Evolutionary conservation across 495 filamentous ascomycete species (phyloP).

Genomic region (Oidiodendron maius): DNA sequence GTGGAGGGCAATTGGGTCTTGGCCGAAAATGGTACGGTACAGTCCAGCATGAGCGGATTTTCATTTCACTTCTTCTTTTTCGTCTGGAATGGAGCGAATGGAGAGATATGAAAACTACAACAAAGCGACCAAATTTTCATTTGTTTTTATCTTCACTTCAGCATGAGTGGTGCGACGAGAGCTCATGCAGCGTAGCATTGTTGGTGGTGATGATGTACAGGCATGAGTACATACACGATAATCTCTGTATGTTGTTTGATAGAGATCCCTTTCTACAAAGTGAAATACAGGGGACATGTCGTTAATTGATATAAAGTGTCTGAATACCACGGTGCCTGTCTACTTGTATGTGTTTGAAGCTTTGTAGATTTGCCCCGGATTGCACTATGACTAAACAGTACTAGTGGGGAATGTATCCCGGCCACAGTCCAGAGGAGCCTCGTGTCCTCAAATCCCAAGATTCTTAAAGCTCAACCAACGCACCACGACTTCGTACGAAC

Average conservation of each 20-base stretch:
- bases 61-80: constrained; percentile 1
- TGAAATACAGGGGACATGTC: too few relatives aligned
- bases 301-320: too few relatives aligned
- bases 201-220: not conserved
- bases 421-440: not conserved
- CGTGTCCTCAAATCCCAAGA: constrained; percentile 5
- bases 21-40: not conserved
- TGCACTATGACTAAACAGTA: not conserved
- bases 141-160: constrained; percentile 20
- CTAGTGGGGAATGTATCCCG: not conserved
- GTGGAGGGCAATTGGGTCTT: not conserved
- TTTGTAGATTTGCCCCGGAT: too few relatives aligned
- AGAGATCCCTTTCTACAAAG: too few relatives aligned
- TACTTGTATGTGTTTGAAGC: too few relatives aligned
- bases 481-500: too few relatives aligned
- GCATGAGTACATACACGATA: not conserved
- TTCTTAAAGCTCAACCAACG: not conserved
- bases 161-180: constrained; percentile 12
- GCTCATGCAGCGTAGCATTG: constrained; percentile 20
- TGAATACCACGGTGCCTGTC: too few relatives aligned
- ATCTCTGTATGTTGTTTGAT: too few relatives aligned
- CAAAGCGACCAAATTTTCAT: constrained; percentile 12
- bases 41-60: not conserved
- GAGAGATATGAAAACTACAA: not conserved
- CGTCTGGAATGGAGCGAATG: not conserved